Conservation (phyloP, 257 asterid genomes). For the Knoxia roxburghii region DNA sequence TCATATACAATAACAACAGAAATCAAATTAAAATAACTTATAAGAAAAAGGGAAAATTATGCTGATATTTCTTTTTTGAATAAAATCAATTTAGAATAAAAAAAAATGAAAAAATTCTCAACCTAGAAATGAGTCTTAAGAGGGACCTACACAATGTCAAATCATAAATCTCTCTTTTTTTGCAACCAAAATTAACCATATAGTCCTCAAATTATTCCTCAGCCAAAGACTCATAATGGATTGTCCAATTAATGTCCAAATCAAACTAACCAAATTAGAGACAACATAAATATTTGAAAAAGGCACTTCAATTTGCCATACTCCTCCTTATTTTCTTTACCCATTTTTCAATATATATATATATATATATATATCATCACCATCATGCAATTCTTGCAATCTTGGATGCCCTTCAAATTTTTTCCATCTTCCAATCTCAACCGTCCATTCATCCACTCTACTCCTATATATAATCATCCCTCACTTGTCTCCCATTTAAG, state of each 20-base stretch:
- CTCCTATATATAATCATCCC: slow-evolving; percentile 34
- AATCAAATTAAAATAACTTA: no score
- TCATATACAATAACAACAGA: no score
- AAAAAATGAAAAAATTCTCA: not conserved
- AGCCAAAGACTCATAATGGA: not conserved
- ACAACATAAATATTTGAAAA: slow-evolving; percentile 5
- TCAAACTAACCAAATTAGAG: slow-evolving; percentile 18
- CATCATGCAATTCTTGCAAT: slow-evolving; percentile 2
- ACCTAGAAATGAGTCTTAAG: not conserved
- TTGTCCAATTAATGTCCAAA: slow-evolving; percentile 17
- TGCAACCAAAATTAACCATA: slow-evolving; percentile 5
- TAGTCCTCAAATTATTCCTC: slow-evolving; percentile 3
- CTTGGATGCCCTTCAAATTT: slow-evolving; percentile 3
- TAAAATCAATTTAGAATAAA: no score
- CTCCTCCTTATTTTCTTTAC: no score
- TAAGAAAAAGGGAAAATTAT: no score
- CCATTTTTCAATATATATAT: no score
- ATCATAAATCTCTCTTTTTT: not conserved
- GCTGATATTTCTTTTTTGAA: no score
- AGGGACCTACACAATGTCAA: slow-evolving; percentile 6
- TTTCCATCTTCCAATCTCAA: slow-evolving; percentile 10
- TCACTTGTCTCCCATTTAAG: slow-evolving; percentile 12
- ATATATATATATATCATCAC: no score
- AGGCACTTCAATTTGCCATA: slow-evolving; percentile 14
- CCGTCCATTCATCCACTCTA: slow-evolving; percentile 20